Conservation (phyloP, 495 filamentous ascomycete genomes). For the Penicillium cinerascens region DNA sequence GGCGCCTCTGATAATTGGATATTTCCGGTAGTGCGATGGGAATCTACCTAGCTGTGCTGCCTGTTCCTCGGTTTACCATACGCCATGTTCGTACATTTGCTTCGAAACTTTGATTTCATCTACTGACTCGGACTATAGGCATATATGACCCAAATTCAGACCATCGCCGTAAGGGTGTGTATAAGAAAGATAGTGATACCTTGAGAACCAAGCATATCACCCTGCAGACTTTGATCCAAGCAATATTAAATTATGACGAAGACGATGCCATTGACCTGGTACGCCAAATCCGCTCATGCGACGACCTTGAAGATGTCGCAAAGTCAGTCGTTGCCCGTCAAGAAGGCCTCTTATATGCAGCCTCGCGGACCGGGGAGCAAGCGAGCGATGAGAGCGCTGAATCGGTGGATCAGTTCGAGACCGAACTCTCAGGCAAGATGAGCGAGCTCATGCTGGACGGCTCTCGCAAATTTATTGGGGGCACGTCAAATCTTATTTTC, state of each 20-base stretch:
- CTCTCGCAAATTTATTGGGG: conserved; percentile 87
- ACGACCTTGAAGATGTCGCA: conserved; percentile 86
- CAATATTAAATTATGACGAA: conserved; percentile 79
- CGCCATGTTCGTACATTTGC: conserved; percentile 43
- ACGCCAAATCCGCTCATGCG: conserved; percentile 83
- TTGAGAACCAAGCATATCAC: conserved; percentile 85
- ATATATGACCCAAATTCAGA: conserved; percentile 96
- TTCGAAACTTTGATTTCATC: not conserved
- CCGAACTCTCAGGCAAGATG: conserved; percentile 87
- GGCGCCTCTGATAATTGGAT: conserved; percentile 11
- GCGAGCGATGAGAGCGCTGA: conserved; percentile 28
- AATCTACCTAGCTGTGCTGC: conserved; percentile 89
- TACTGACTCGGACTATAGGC: conserved; percentile 33
- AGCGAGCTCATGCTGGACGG: conserved; percentile 89
- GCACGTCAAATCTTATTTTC: conserved; percentile 91
- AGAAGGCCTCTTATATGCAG: conserved; percentile 28
- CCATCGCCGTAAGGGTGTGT: conserved; percentile 93
- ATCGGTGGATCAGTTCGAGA: conserved; percentile 65
- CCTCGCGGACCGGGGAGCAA: conserved; percentile 11
- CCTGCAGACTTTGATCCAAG: conserved; percentile 86
- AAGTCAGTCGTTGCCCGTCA: conserved; percentile 67
- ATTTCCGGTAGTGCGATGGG: conserved; percentile 72
- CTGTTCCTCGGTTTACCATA: conserved; percentile 92
- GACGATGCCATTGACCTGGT: conserved; percentile 80
- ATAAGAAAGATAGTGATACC: conserved; percentile 89